A percentile compares a stretch with the other conserved stretches of the same genome.
phyloP scores from a whole-genome alignment of 140 eudicot genomes.

The Cichorium intybus region DNA sequence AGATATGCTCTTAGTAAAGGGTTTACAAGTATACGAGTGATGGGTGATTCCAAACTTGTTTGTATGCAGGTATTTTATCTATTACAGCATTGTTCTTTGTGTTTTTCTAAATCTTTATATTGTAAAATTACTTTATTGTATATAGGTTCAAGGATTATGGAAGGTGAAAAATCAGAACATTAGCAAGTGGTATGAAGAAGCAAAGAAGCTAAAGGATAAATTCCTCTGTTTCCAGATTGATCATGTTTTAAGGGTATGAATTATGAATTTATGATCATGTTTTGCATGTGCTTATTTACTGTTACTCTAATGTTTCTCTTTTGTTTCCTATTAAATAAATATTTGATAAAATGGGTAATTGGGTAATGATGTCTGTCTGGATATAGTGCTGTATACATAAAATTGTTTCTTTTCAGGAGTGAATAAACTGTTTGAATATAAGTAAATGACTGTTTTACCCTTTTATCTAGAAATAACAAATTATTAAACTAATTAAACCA shows the following conservation, averaged over 20 bases:
- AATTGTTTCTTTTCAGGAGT: too few relatives aligned
- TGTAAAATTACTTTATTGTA: slow-evolving; percentile 6
- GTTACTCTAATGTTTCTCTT: neutral
- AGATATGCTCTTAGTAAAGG: slow-evolving; percentile 81
- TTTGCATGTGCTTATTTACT: neutral
- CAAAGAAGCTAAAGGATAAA: slow-evolving; percentile 69
- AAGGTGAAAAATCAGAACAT: slow-evolving; percentile 77
- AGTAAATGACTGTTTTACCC: too few relatives aligned
- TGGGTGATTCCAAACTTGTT: slow-evolving; percentile 92
- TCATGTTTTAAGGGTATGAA: slow-evolving; percentile 69
- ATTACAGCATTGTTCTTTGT: too few relatives aligned
- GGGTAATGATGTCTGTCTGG: too few relatives aligned
- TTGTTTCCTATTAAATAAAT: too few relatives aligned
- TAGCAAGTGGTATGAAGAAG: slow-evolving; percentile 71
- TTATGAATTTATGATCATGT: slow-evolving; percentile 30
- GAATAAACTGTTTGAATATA: too few relatives aligned
- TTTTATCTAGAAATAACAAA: too few relatives aligned
- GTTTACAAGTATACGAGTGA: slow-evolving; percentile 67
- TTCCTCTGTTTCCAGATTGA: slow-evolving; percentile 66
- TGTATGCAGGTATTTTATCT: slow-evolving; percentile 78
- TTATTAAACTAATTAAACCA: too few relatives aligned
- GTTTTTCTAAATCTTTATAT: too few relatives aligned
- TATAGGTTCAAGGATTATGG: slow-evolving; percentile 89
- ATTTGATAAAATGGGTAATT: too few relatives aligned
- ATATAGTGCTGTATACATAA: too few relatives aligned